phyloP scores from a whole-genome alignment of 805 yeast genomes.

The Ogataea dorogensis region DNA sequence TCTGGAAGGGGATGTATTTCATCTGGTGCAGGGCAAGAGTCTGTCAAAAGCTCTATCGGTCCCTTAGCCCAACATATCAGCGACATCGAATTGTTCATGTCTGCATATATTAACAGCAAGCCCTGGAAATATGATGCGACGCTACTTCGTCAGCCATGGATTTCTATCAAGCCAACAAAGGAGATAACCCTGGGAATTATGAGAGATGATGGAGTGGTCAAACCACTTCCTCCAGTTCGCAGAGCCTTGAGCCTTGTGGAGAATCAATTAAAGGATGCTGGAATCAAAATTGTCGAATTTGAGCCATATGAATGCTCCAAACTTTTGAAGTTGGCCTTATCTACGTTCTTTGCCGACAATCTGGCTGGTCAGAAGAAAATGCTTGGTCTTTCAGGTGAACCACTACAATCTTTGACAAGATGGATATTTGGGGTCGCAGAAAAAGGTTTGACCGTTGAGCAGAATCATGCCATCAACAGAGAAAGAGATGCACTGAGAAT shows the following conservation, averaged over 20 bases:
- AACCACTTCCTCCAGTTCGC: conserved; percentile 48
- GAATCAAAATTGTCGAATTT: conserved; percentile 46
- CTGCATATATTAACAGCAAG: conserved; percentile 43
- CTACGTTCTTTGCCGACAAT: conserved; percentile 64
- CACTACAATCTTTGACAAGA: conserved; percentile 53
- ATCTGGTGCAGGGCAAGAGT: conserved; percentile 43
- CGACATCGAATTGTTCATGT: conserved; percentile 51
- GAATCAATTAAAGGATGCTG: conserved; percentile 51
- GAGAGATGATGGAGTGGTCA: conserved; percentile 46
- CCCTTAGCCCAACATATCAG: conserved; percentile 46
- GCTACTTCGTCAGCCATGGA: conserved; percentile 49
- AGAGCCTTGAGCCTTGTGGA: conserved; percentile 47
- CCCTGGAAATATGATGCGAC: conserved; percentile 58
- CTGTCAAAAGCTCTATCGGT: conserved; percentile 43
- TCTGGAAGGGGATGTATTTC: conserved; percentile 39
- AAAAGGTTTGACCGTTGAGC: conserved; percentile 41
- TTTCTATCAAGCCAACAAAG: conserved; percentile 22
- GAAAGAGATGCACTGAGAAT: conserved; percentile 53
- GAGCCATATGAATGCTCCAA: conserved; percentile 34
- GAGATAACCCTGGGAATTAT: conserved; percentile 46
- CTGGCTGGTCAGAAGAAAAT: conserved; percentile 47
- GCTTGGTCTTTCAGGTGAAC: conserved; percentile 62
- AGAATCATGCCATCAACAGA: conserved; percentile 45
- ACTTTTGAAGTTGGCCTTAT: conserved; percentile 52
- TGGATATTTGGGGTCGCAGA: conserved; percentile 57